These are phyloP conservation scores for Oemleria cerasiformis DNA, from an alignment of 306 rosid genomes.

Conservation along the genomic window DNA sequence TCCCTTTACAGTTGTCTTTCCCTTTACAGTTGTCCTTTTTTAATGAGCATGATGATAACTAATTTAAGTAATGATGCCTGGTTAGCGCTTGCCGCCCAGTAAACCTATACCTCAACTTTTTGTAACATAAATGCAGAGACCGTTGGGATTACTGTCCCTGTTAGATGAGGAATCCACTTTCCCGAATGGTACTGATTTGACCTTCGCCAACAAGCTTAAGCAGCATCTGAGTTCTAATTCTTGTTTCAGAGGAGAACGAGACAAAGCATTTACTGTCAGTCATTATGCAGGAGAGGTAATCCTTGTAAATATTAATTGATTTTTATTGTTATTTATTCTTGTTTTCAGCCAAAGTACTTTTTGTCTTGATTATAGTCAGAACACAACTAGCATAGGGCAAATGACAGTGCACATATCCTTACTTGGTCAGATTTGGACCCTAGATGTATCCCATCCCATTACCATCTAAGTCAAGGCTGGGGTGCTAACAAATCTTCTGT, in stretches of 20 bases:
- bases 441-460: background rate
- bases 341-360: background rate
- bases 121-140: constrained; percentile 64
- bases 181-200: constrained; percentile 91
- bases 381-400: background rate
- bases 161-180: constrained; percentile 97
- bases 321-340: constrained; percentile 10
- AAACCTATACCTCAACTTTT: constrained; percentile 20
- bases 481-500: background rate
- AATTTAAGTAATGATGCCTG: background rate
- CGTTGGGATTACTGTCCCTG: constrained; percentile 89
- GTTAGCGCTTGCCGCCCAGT: background rate
- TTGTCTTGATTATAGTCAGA: background rate
- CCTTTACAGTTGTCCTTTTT: background rate
- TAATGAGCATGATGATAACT: background rate
- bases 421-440: background rate
- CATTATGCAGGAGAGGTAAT: constrained; percentile 99
- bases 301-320: constrained; percentile 15
- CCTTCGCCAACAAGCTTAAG: constrained; percentile 94
- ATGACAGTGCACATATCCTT: background rate
- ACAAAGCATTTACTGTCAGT: constrained; percentile 72
- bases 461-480: background rate
- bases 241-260: constrained; percentile 89
- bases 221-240: constrained; percentile 77
- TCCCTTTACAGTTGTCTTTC: background rate